phyloP scores from a whole-genome alignment of 257 asterid species.

The Linaria vulgaris region DNA sequence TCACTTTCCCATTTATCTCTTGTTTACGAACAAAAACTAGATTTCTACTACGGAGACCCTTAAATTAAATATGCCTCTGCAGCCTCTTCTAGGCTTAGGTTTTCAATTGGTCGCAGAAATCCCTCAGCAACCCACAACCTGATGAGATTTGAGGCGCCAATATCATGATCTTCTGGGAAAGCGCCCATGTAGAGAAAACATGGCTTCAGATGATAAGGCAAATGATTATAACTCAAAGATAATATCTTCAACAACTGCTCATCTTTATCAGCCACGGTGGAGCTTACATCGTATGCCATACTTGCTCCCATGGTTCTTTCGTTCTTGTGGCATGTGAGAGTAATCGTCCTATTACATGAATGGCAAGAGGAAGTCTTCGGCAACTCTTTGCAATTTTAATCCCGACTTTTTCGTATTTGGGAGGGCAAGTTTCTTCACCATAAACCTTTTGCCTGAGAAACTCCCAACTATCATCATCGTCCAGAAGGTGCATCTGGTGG shows the following conservation, averaged over 20 bases:
- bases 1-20: too few species aligned
- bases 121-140: constrained; percentile 1
- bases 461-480: constrained; percentile 14
- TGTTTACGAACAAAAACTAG: too few species aligned
- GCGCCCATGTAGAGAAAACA: too few species aligned
- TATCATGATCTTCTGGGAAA: neutral
- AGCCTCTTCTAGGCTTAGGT: constrained; percentile 1
- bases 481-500: constrained; percentile 21
- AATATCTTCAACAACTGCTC: neutral
- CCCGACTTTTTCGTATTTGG: constrained; percentile 8
- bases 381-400: constrained; percentile 15
- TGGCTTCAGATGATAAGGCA: too few species aligned
- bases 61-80: neutral
- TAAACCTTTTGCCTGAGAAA: constrained; percentile 28
- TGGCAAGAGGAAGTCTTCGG: constrained; percentile 30
- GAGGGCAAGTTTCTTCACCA: constrained; percentile 15
- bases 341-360: constrained; percentile 23
- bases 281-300: constrained; percentile 15
- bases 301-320: constrained; percentile 3
- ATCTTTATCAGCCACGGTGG: constrained; percentile 12
- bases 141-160: neutral
- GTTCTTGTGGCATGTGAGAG: neutral
- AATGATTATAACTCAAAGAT: neutral
- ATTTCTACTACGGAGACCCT: neutral
- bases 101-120: neutral